Evolutionary conservation across 345 rosid genomes (phyloP).

Genomic region (Theobroma cacao): DNA sequence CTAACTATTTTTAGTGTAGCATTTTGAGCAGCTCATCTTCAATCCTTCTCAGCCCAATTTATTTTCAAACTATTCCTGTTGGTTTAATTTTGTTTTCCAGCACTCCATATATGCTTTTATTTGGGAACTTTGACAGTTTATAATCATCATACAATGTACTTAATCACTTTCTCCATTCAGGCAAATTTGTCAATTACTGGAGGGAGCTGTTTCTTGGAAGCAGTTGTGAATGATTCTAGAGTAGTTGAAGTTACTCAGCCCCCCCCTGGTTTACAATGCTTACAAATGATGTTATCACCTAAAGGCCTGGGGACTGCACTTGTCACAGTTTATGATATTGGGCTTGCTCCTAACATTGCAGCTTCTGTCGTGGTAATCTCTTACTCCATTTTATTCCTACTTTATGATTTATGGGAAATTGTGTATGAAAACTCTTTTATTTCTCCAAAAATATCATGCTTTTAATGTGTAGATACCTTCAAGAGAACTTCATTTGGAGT

Average conservation of each 20-base stretch:
- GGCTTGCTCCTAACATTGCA: slow-evolving; percentile 67
- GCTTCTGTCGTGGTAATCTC: slow-evolving; percentile 72
- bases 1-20: not conserved
- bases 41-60: not conserved
- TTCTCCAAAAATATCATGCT: not conserved
- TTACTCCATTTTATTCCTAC: slow-evolving; percentile 5
- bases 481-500: not conserved
- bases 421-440: not conserved
- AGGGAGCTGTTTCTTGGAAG: slow-evolving; percentile 89
- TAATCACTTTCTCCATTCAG: slow-evolving; percentile 37
- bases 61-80: not conserved
- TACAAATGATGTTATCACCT: slow-evolving; percentile 66
- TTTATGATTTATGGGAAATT: not conserved
- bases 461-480: not conserved
- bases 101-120: not conserved
- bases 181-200: slow-evolving; percentile 82
- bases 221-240: slow-evolving; percentile 71
- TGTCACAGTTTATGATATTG: slow-evolving; percentile 74
- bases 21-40: not conserved
- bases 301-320: slow-evolving; percentile 80
- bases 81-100: slow-evolving; percentile 1
- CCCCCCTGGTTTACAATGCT: slow-evolving; percentile 72
- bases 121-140: not conserved
- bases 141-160: not conserved
- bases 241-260: slow-evolving; percentile 74